Evolutionary conservation across 2,329 filamentous ascomycete species (phyloP).

Genomic region (Orbilia oligospora): DNA sequence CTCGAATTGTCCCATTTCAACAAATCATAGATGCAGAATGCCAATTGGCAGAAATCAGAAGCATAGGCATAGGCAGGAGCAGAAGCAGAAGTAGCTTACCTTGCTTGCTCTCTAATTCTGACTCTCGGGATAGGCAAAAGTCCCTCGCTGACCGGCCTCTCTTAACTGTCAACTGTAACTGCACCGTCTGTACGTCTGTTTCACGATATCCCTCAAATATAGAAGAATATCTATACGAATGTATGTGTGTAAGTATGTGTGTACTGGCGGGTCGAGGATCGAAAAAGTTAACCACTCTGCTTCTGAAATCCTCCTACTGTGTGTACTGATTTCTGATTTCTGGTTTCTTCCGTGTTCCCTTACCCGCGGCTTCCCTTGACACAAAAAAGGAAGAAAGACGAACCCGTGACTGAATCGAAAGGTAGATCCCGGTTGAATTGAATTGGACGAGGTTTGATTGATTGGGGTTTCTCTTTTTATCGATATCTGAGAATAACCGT

Average conservation of each 20-base stretch:
- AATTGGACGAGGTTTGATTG: conserved; percentile 32
- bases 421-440: conserved; percentile 60
- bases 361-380: conserved; percentile 41
- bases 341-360: conserved; percentile 41
- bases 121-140: conserved; percentile 46
- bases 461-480: conserved; percentile 47
- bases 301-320: conserved; percentile 16
- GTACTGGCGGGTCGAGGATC: no score
- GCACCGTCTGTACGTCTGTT: conserved; percentile 42
- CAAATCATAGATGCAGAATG: conserved; percentile 61
- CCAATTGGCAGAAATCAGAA: conserved; percentile 54
- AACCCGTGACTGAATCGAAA: conserved; percentile 54
- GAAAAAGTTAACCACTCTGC: no score
- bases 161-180: conserved; percentile 6
- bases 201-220: conserved; percentile 60
- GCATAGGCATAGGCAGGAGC: no score
- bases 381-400: conserved; percentile 6
- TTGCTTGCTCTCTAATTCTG: conserved; percentile 40
- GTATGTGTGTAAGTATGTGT: no score
- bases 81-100: conserved; percentile 33
- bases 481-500: conserved; percentile 58
- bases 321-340: no score
- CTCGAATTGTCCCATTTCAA: conserved; percentile 42
- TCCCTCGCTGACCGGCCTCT: conserved; percentile 45
- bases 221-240: not conserved